Evolutionary conservation across 2,329 filamentous ascomycete species (phyloP).

Genomic region (Mariannaea sp.): DNA sequence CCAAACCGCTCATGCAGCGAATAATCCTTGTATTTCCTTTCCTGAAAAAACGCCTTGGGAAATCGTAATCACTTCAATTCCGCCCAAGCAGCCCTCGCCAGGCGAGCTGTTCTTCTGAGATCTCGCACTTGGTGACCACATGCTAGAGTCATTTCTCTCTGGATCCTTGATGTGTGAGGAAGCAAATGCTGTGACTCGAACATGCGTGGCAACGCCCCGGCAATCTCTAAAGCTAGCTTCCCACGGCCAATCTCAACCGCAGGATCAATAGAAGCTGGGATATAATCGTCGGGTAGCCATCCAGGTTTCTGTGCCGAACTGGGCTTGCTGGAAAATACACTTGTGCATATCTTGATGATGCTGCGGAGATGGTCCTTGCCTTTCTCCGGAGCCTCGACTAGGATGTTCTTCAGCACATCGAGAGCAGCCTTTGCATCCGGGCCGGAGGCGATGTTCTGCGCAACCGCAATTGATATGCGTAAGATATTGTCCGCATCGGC

Average conservation of each 20-base stretch:
- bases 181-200: constrained; percentile 55
- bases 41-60: constrained; percentile 16
- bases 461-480: constrained; percentile 53
- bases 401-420: constrained; percentile 53
- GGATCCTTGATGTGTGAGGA: constrained; percentile 50
- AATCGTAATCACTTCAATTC: constrained; percentile 39
- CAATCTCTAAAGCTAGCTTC: constrained; percentile 53
- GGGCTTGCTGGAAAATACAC: constrained; percentile 44
- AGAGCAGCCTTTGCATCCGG: constrained; percentile 55
- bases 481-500: constrained; percentile 54
- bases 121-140: constrained; percentile 60
- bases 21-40: not conserved
- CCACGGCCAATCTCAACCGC: constrained; percentile 47
- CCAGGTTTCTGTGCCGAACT: constrained; percentile 33
- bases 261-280: constrained; percentile 13
- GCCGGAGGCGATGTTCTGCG: constrained; percentile 48
- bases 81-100: constrained; percentile 57
- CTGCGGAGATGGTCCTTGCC: constrained; percentile 55
- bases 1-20: not conserved
- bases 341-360: constrained; percentile 52
- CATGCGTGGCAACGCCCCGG: constrained; percentile 52
- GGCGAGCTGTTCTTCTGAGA: constrained; percentile 55
- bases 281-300: constrained; percentile 41
- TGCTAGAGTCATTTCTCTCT: constrained; percentile 53
- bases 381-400: constrained; percentile 51